Conservation (phyloP, 768 basidiomycete genomes). For the Russula ochroleuca region DNA sequence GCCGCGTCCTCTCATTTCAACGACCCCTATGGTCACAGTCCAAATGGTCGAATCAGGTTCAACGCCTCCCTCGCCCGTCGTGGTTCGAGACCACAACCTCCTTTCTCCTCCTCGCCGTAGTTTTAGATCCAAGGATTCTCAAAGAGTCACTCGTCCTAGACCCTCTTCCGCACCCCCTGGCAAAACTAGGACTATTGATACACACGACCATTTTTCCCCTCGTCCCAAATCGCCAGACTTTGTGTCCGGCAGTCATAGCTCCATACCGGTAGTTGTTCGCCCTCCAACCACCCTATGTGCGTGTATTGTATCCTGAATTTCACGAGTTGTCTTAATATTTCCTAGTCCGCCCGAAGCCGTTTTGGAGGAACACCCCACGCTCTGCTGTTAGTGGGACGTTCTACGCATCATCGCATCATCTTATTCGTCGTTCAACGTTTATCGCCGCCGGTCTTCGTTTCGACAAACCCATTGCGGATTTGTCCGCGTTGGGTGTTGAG, state of each 20-base stretch:
- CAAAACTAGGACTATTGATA: background rate
- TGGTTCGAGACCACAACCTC: background rate
- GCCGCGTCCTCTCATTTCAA: background rate
- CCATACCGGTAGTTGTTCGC: conserved; percentile 42
- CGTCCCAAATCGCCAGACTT: background rate
- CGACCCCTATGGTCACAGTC: conserved; percentile 15
- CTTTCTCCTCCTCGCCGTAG: conserved; percentile 19
- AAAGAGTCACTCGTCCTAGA: background rate
- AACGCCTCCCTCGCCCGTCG: conserved; percentile 2
- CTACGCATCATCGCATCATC: conserved; percentile 69
- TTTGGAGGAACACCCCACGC: conserved; percentile 70
- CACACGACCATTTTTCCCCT: background rate
- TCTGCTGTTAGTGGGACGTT: conserved; percentile 67
- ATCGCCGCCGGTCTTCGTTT: conserved; percentile 71
- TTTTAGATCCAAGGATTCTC: background rate
- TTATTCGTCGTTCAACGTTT: conserved; percentile 73
- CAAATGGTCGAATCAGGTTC: conserved; percentile 19
- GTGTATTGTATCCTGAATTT: conserved; percentile 31
- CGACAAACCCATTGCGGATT: conserved; percentile 49
- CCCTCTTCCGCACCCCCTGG: background rate
- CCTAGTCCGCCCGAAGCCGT: conserved; percentile 74
- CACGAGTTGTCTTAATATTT: background rate
- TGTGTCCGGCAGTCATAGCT: background rate
- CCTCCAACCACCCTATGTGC: conserved; percentile 64
- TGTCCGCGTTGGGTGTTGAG: conserved; percentile 36